These are phyloP conservation scores for Diutina pseudorugosa DNA, from an alignment of 1,139 yeast species.

Conservation along the genomic window DNA sequence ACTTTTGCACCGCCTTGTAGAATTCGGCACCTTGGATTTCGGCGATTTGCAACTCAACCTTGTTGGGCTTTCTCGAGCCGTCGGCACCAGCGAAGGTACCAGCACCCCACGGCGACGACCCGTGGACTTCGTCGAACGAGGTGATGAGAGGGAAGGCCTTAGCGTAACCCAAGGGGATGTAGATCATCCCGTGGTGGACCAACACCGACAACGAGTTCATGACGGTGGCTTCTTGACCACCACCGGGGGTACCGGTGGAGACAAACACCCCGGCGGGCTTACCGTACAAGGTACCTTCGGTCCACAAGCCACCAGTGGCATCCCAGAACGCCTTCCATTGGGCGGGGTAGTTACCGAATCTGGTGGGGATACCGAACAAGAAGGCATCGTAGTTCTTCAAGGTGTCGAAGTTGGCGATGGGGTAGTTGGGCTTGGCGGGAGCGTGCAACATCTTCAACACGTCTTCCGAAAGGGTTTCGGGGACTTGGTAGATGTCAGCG, in stretches of 20 bases:
- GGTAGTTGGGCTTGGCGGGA: slow-evolving; percentile 6
- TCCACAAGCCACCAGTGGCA: slow-evolving; percentile 9
- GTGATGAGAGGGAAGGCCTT: slow-evolving; percentile 3
- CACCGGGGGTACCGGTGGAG: slow-evolving; percentile 6
- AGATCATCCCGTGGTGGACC: slow-evolving; percentile 4
- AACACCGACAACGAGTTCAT: slow-evolving; percentile 2
- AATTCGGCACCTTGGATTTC: slow-evolving; percentile 2
- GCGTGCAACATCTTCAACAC: slow-evolving; percentile 8
- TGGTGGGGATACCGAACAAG: slow-evolving; percentile 9
- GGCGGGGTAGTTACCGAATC: slow-evolving; percentile 9
- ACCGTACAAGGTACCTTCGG: slow-evolving; percentile 8
- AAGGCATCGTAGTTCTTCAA: slow-evolving; percentile 9
- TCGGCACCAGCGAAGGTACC: slow-evolving; percentile 5
- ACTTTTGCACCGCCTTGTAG: background rate
- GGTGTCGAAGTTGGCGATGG: slow-evolving; percentile 7
- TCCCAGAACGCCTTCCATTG: slow-evolving; percentile 10
- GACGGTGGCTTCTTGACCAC: slow-evolving; percentile 3
- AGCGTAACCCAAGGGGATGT: slow-evolving; percentile 4
- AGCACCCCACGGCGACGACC: slow-evolving; percentile 4
- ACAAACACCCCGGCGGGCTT: slow-evolving; percentile 10
- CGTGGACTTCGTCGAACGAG: slow-evolving; percentile 4
- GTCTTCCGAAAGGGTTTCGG: slow-evolving; percentile 8
- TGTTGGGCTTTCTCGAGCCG: background rate
- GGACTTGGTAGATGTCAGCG: slow-evolving; percentile 9
- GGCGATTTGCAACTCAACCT: slow-evolving; percentile 1